phyloP scores from a whole-genome alignment of 768 basidiomycete species.

The Rhizopogon sp. region DNA sequence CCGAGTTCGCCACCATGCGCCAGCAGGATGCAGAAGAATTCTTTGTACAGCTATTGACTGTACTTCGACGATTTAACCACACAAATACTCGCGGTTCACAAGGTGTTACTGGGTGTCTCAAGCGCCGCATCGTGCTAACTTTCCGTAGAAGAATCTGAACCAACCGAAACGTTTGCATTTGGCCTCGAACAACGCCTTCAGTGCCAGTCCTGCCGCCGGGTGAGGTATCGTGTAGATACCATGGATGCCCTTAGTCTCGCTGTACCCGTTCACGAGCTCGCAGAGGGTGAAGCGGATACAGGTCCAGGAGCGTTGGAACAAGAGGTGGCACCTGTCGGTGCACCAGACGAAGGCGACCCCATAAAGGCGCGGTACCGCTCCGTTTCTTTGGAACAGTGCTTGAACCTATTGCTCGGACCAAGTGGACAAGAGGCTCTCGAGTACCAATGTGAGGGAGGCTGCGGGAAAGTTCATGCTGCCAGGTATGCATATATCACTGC shows the following conservation, averaged over 20 bases:
- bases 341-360: slow-evolving; percentile 3
- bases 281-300: slow-evolving; percentile 8
- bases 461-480: slow-evolving; percentile 58
- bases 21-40: slow-evolving; percentile 99
- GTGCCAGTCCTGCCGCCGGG: slow-evolving; percentile 72
- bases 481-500: background rate
- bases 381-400: slow-evolving; percentile 55
- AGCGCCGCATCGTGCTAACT: slow-evolving; percentile 20
- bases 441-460: slow-evolving; percentile 76
- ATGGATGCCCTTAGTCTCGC: slow-evolving; percentile 77
- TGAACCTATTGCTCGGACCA: slow-evolving; percentile 42
- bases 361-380: slow-evolving; percentile 58
- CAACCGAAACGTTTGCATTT: slow-evolving; percentile 75
- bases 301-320: slow-evolving; percentile 3
- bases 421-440: slow-evolving; percentile 64
- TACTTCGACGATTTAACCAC: slow-evolving; percentile 62
- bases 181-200: slow-evolving; percentile 85
- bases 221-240: slow-evolving; percentile 76
- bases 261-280: slow-evolving; percentile 55
- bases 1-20: slow-evolving; percentile 92
- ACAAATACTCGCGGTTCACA: slow-evolving; percentile 36
- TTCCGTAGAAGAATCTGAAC: slow-evolving; percentile 35
- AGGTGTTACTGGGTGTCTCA: slow-evolving; percentile 10
- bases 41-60: slow-evolving; percentile 72
- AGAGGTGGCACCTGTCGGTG: background rate